Percentiles rank a stretch among this genome's conserved stretches.
Conservation (phyloP, 1,284 basidiomycete species). For the Termitomyces sp. region DNA sequence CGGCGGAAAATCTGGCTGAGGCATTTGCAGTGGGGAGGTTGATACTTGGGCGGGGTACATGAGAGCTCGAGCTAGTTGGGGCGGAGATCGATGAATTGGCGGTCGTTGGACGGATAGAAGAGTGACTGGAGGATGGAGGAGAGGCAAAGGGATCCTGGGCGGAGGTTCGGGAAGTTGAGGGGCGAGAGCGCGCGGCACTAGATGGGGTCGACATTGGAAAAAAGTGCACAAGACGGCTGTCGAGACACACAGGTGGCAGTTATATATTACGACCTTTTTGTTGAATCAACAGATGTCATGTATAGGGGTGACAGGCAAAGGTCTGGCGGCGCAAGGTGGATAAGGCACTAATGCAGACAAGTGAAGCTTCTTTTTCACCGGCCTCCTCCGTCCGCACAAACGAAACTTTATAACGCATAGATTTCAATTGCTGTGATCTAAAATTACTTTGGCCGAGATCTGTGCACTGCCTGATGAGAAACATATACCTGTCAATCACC, state of each 20-base stretch:
- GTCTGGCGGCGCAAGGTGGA: neutral
- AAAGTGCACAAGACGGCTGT: neutral
- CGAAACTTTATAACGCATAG: neutral
- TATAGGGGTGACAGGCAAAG: constrained; percentile 5
- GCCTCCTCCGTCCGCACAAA: constrained; percentile 3
- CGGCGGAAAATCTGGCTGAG: constrained; percentile 3
- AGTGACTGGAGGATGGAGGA: constrained; percentile 28
- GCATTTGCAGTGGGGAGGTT: constrained; percentile 9
- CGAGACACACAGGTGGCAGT: neutral
- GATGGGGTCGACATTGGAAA: constrained; percentile 3
- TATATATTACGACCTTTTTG: constrained; percentile 8
- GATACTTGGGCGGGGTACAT: constrained; percentile 18
- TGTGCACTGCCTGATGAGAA: neutral
- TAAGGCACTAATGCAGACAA: constrained; percentile 5
- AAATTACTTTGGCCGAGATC: neutral
- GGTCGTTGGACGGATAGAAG: constrained; percentile 24
- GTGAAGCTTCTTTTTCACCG: constrained; percentile 8
- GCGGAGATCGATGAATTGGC: constrained; percentile 22
- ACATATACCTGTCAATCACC: constrained; percentile 5
- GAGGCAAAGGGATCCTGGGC: constrained; percentile 30
- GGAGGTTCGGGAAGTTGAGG: constrained; percentile 1
- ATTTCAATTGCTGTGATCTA: neutral
- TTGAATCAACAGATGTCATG: constrained; percentile 10
- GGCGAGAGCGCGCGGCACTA: constrained; percentile 1
- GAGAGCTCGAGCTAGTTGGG: constrained; percentile 6